Conservation (phyloP, 345 rosid species). For the Eucalyptus marginata region DNA sequence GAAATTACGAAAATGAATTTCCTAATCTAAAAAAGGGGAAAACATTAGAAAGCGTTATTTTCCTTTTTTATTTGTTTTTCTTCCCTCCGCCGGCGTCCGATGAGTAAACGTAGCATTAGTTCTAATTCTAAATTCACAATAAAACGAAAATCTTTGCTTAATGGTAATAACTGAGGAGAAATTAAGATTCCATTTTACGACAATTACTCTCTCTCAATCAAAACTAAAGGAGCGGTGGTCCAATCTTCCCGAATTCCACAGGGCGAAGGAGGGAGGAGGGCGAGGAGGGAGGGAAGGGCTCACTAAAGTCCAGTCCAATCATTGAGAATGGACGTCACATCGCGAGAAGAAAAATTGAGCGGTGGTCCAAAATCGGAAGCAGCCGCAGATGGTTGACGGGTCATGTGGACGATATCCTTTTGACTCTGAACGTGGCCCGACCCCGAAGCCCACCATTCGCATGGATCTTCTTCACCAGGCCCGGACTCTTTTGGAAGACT, state of each 20-base stretch:
- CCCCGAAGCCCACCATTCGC: background rate
- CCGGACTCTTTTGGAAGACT: background rate
- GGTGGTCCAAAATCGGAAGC: background rate
- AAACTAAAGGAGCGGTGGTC: background rate
- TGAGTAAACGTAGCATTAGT: background rate
- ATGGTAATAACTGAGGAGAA: rapidly evolving
- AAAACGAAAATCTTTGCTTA: no score
- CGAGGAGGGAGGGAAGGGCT: background rate
- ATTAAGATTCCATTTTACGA: background rate
- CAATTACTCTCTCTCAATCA: background rate
- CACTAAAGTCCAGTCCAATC: background rate
- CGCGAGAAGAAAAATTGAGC: background rate
- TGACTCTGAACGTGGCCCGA: background rate
- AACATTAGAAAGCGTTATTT: background rate
- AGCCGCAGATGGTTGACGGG: background rate
- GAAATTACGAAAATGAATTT: background rate
- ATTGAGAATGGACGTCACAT: background rate
- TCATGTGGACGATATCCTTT: background rate
- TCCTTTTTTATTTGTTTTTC: no score
- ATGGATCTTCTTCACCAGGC: background rate
- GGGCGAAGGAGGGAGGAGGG: background rate
- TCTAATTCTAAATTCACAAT: background rate
- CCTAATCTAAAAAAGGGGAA: background rate
- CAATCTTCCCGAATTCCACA: background rate
- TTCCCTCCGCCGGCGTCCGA: no score